phyloP scores from a whole-genome alignment of 768 basidiomycete genomes.

The Boletellus emodensis region DNA sequence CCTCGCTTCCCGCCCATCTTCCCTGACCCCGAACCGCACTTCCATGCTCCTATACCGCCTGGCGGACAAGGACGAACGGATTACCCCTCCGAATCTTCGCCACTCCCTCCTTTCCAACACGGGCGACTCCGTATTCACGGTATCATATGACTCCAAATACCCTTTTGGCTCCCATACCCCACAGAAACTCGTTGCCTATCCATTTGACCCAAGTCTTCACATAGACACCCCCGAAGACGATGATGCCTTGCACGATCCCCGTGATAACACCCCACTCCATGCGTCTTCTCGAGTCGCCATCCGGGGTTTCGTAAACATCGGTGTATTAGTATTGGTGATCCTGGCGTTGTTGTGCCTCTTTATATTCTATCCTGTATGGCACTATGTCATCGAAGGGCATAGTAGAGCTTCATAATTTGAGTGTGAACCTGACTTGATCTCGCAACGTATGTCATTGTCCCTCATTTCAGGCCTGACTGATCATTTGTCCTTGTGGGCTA shows the following conservation, averaged over 20 bases:
- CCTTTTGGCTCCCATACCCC: constrained; percentile 38
- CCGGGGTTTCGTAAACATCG: constrained; percentile 65
- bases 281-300: constrained; percentile 26
- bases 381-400: constrained; percentile 6
- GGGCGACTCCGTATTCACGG: constrained; percentile 45
- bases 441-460: constrained; percentile 7
- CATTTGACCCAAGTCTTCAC: constrained; percentile 63
- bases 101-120: constrained; percentile 50
- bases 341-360: constrained; percentile 66
- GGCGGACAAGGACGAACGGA: constrained; percentile 33
- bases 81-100: constrained; percentile 35
- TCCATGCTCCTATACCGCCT: constrained; percentile 70
- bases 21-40: constrained; percentile 35
- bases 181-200: constrained; percentile 58
- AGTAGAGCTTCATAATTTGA: constrained; percentile 4
- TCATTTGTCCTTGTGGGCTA: background rate
- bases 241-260: constrained; percentile 69
- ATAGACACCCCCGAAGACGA: constrained; percentile 64
- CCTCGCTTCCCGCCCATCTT: constrained; percentile 27
- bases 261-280: constrained; percentile 29
- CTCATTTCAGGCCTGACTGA: background rate
- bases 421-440: background rate
- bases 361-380: constrained; percentile 75
- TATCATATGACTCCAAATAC: constrained; percentile 62
- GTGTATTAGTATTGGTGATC: constrained; percentile 62